These are phyloP conservation scores for Pseudodiploospora longispora DNA, from an alignment of 2,329 filamentous ascomycete genomes.

Conservation along the genomic window DNA sequence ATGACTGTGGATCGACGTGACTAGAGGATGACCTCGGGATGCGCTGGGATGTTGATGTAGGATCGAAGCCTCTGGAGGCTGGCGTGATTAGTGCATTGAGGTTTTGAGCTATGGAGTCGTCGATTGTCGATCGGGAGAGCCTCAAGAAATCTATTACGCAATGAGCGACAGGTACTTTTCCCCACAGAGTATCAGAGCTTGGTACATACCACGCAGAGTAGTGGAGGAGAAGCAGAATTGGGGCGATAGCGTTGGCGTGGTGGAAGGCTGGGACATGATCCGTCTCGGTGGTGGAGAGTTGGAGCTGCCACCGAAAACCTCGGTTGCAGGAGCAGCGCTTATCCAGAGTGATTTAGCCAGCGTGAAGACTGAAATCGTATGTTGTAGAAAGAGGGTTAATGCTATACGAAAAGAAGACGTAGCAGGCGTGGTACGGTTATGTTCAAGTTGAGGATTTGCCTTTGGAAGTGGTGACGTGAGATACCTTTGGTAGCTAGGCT, in stretches of 20 bases:
- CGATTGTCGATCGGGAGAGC: constrained; percentile 72
- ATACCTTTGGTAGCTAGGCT: too few relatives aligned
- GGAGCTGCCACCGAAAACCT: constrained; percentile 24
- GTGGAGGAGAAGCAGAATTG: constrained; percentile 72
- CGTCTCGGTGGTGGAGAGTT: constrained; percentile 17
- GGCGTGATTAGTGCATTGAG: constrained; percentile 84
- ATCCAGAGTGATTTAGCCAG: constrained; percentile 46
- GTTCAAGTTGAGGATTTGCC: too few relatives aligned
- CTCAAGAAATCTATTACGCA: constrained; percentile 71
- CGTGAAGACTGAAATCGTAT: constrained; percentile 17
- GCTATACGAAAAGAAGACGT: too few relatives aligned
- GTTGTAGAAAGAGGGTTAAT: too few relatives aligned
- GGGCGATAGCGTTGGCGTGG: constrained; percentile 51
- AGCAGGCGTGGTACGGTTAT: too few relatives aligned
- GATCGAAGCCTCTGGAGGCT: constrained; percentile 64
- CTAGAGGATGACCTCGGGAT: constrained; percentile 40
- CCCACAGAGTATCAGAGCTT: neutral
- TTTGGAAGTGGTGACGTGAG: too few relatives aligned
- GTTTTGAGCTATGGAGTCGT: constrained; percentile 89
- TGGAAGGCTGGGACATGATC: constrained; percentile 39
- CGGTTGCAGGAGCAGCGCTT: constrained; percentile 29
- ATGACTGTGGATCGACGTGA: constrained; percentile 54
- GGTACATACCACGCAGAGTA: constrained; percentile 54
- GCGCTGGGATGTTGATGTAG: constrained; percentile 62
- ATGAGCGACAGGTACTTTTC: neutral